phyloP scores from a whole-genome alignment of 192 early-diverging fungal genomes.

The Coemansia sp. region DNA sequence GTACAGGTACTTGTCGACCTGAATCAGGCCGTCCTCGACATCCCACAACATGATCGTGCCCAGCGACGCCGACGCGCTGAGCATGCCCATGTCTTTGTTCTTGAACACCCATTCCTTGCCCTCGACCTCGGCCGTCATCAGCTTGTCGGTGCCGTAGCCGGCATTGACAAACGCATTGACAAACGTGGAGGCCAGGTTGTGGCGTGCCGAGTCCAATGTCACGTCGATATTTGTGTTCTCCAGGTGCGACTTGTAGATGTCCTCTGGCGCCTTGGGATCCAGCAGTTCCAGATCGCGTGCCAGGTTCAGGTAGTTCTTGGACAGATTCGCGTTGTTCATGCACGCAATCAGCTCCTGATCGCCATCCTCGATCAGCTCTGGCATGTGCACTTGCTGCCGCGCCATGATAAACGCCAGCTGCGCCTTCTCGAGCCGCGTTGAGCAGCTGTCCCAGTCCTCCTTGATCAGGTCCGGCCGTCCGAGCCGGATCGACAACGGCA shows the following conservation, averaged over 20 bases:
- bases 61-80: constrained; percentile 91
- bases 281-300: constrained; percentile 91
- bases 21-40: constrained; percentile 80
- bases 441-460: constrained; percentile 81
- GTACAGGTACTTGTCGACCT: constrained; percentile 95
- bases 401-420: constrained; percentile 94
- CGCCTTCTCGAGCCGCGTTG: constrained; percentile 82
- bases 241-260: constrained; percentile 96
- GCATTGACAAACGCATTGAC: constrained; percentile 99
- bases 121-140: constrained; percentile 65
- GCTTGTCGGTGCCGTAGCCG: constrained; percentile 92
- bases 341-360: constrained; percentile 81
- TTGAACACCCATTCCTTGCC: constrained; percentile 91
- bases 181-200: constrained; percentile 95
- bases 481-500: constrained; percentile 82
- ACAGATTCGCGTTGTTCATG: constrained; percentile 82
- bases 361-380: constrained; percentile 70
- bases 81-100: constrained; percentile 97
- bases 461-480: constrained; percentile 76
- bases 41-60: constrained; percentile 95
- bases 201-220: constrained; percentile 87
- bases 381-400: constrained; percentile 76
- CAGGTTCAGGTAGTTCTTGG: constrained; percentile 82
- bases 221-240: constrained; percentile 75
- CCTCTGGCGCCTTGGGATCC: constrained; percentile 94